Evolutionary conservation across 176 grass and related monocot genomes (phyloP).

Genomic region (Musa acuminata): DNA sequence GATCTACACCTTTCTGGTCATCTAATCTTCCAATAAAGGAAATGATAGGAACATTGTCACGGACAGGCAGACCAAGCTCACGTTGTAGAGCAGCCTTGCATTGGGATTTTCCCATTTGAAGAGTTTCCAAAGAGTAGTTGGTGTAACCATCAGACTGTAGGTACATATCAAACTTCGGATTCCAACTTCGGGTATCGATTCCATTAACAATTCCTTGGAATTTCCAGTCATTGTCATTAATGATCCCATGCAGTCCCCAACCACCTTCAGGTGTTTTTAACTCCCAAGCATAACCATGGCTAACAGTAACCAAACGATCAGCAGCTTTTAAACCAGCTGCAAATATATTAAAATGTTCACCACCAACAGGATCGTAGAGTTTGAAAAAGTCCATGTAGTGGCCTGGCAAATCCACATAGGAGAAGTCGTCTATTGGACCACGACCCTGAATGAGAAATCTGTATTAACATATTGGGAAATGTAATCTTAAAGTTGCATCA

Average conservation of each 20-base stretch:
- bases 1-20: constrained; percentile 84
- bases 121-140: constrained; percentile 68
- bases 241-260: constrained; percentile 78
- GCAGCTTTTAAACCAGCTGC: constrained; percentile 79
- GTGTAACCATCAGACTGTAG: constrained; percentile 68
- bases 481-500: background rate
- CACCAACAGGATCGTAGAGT: constrained; percentile 63
- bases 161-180: constrained; percentile 56
- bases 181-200: constrained; percentile 78
- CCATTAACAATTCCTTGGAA: constrained; percentile 88
- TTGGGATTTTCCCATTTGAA: constrained; percentile 56
- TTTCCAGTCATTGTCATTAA: constrained; percentile 75
- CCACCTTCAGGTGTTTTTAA: constrained; percentile 85
- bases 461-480: background rate
- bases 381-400: constrained; percentile 70
- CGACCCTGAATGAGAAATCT: constrained; percentile 57
- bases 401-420: constrained; percentile 56
- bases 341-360: constrained; percentile 91
- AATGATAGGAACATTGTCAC: constrained; percentile 48
- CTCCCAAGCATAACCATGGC: constrained; percentile 88
- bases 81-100: constrained; percentile 75
- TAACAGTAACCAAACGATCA: constrained; percentile 79
- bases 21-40: constrained; percentile 86
- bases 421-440: constrained; percentile 73
- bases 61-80: constrained; percentile 65